Percentiles rank a stretch among this genome's conserved stretches.
Conservation (phyloP, 768 basidiomycete species). For the Myochromella boudieri region DNA sequence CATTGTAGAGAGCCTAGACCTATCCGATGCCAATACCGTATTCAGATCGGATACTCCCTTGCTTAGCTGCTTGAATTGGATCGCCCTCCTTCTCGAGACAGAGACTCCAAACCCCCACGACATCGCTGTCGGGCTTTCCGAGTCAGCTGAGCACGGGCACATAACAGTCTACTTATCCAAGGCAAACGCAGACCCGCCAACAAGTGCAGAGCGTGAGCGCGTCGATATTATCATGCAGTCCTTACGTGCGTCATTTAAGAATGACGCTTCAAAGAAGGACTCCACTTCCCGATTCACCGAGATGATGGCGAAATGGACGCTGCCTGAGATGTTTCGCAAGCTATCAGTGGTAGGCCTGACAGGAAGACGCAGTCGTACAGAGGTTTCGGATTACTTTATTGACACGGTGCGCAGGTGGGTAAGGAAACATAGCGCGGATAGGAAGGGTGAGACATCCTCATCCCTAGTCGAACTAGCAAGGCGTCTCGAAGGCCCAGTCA, state of each 20-base stretch:
- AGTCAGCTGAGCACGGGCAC: constrained; percentile 4
- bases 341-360: constrained; percentile 6
- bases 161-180: constrained; percentile 12
- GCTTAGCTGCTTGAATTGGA: constrained; percentile 15
- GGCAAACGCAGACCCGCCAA: constrained; percentile 9
- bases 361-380: background rate
- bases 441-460: constrained; percentile 12
- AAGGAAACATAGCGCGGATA: no score
- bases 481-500: background rate
- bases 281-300: constrained; percentile 3
- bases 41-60: constrained; percentile 6
- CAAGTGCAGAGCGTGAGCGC: constrained; percentile 6
- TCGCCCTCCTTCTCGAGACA: constrained; percentile 10
- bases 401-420: constrained; percentile 7
- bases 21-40: constrained; percentile 3
- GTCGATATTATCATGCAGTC: constrained; percentile 9
- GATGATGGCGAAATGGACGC: constrained; percentile 7
- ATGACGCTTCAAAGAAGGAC: background rate
- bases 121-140: constrained; percentile 14
- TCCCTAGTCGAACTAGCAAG: constrained; percentile 7
- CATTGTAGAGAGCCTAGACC: constrained; percentile 14
- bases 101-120: constrained; percentile 6
- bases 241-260: constrained; percentile 6
- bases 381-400: constrained; percentile 7
- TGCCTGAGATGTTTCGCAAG: constrained; percentile 13